Conservation (phyloP, 1,284 basidiomycete species). For the Ceratobasidium papillatum region DNA sequence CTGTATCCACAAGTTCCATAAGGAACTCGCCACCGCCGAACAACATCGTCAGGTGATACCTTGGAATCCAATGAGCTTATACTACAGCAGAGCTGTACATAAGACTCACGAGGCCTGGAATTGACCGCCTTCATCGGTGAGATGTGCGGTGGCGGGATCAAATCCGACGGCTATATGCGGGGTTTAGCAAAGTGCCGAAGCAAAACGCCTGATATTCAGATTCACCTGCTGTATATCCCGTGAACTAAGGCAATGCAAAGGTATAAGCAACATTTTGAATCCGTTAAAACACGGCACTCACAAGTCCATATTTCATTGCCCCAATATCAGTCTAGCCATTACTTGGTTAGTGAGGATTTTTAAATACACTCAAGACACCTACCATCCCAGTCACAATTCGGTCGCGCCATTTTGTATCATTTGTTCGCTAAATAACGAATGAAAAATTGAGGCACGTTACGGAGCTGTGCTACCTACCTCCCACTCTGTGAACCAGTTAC, state of each 20-base stretch:
- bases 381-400: conserved; percentile 57
- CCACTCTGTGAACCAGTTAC: conserved; percentile 59
- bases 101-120: conserved; percentile 52
- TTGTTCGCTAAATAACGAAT: conserved; percentile 50
- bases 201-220: background rate
- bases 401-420: conserved; percentile 55
- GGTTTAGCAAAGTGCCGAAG: background rate
- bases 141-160: conserved; percentile 56
- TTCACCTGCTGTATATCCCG: conserved; percentile 51
- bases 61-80: conserved; percentile 39
- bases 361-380: conserved; percentile 13
- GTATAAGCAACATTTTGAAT: background rate
- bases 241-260: conserved; percentile 48
- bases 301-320: conserved; percentile 53
- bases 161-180: conserved; percentile 54
- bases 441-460: background rate
- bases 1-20: conserved; percentile 57
- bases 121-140: conserved; percentile 56
- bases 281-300: background rate
- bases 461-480: conserved; percentile 45
- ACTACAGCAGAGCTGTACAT: background rate
- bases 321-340: conserved; percentile 52
- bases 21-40: conserved; percentile 59
- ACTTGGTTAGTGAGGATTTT: background rate
- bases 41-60: conserved; percentile 56